Evolutionary conservation across 208 protist species (phyloP), one percentile per base, ranked within the genome.

Genomic region (Wallacemonas sp.): DNA sequence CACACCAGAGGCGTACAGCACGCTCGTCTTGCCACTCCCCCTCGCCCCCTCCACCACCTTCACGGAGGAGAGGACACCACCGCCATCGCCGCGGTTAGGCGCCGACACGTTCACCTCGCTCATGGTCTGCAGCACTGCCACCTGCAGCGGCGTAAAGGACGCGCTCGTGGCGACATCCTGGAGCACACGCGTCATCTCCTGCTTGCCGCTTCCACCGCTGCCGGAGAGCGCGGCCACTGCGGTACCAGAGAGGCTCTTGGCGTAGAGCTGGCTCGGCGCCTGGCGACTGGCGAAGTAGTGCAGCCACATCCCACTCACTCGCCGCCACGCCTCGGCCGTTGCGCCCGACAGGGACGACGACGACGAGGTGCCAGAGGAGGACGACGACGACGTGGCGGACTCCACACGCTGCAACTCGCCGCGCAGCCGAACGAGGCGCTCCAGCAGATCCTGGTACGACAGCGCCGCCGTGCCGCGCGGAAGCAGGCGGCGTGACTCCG

Each of bases 21-120:
- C 65, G 30, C 81, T 74, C 1, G 89, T 90, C 61, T 92, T 92
- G 16, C 89, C 89, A 47, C 84, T 90, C 17, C 88, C 88, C 1
- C 77, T 77, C 44, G 73, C 66, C 8, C 88, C 88, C 21, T 84
- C 76, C 29, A 88, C 68, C 26, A 78, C 62, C 32, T 72, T 69
- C 43, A 94, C 68, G 9, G 52, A 70, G 8, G 65, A 47, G n/a
- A 61, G 74, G 16, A 47, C 68, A 16, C 39, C 12, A 30, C 44
- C 21, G 49, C 46, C 58, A 21, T 33, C 24, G 46, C 49, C 23
- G 19, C 27, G 52, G 33, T 30, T 47, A 41, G 38, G 61, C 54
- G 65, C 52, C 0, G 58, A 23, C 23, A 49, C 55, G 65, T 48
- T 68, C 29, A 61, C 61, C 14, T 63, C 61, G 26, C 48, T 39